A percentile compares a stretch with the other conserved stretches of the same genome.
phyloP scores from a whole-genome alignment of 495 filamentous ascomycete genomes.

The Penicillium waksmanii region DNA sequence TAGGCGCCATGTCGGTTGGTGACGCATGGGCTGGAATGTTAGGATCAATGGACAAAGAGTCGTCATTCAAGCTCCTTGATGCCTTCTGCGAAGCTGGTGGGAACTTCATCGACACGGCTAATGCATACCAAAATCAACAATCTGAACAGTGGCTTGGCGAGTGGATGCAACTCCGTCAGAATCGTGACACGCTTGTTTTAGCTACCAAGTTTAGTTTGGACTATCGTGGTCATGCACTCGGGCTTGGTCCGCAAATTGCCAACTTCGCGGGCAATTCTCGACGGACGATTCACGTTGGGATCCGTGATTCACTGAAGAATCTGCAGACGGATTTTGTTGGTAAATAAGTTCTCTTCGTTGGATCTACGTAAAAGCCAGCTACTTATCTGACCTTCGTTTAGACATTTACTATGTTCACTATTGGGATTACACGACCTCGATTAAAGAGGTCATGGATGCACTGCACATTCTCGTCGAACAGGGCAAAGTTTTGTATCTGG shows the following conservation, averaged over 20 bases:
- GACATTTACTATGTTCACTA: conserved; percentile 37
- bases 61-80: conserved; percentile 47
- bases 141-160: conserved; percentile 15
- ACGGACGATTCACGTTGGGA: conserved; percentile 57
- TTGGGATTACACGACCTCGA: conserved; percentile 50
- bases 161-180: conserved; percentile 20
- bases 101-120: conserved; percentile 48
- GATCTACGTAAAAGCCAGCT: neutral
- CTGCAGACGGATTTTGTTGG: conserved; percentile 66
- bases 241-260: conserved; percentile 42
- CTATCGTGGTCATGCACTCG: conserved; percentile 24
- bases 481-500: conserved; percentile 54
- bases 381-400: neutral
- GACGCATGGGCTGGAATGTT: conserved; percentile 48
- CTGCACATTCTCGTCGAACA: conserved; percentile 41
- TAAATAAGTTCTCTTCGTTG: neutral
- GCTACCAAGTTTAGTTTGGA: conserved; percentile 72
- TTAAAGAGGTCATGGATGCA: conserved; percentile 49
- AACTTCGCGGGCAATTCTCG: conserved; percentile 62
- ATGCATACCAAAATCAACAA: conserved; percentile 13
- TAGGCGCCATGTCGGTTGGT: conserved; percentile 63
- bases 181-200: conserved; percentile 35
- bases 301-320: conserved; percentile 60
- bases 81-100: conserved; percentile 44
- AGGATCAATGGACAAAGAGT: conserved; percentile 41